Conservation (phyloP, 768 basidiomycete species). For the Hypholoma sublateritium region DNA sequence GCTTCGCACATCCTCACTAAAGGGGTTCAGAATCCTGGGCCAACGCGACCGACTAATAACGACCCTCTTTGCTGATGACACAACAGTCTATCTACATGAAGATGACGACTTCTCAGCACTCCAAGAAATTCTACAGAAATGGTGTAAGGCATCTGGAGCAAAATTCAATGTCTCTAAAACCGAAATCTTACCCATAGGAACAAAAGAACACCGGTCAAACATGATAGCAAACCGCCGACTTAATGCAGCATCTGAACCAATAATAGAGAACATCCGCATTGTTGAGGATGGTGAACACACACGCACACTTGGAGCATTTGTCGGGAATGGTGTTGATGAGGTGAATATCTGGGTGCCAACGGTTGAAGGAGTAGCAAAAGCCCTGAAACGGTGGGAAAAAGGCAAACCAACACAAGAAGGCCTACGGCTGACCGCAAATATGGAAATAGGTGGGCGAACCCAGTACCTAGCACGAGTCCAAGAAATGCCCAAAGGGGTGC, state of each 20-base stretch:
- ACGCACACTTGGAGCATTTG: conserved; percentile 29
- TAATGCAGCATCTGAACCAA: neutral
- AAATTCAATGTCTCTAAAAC: conserved; percentile 40
- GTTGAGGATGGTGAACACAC: conserved; percentile 24
- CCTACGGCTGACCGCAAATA: no score
- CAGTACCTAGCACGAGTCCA: conserved; percentile 35
- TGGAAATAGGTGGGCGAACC: no score
- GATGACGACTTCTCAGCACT: conserved; percentile 19
- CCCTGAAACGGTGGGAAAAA: conserved; percentile 22
- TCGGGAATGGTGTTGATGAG: conserved; percentile 27
- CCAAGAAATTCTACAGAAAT: conserved; percentile 8
- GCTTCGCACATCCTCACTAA: conserved; percentile 27
- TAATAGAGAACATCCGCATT: conserved; percentile 24
- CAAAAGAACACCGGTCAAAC: conserved; percentile 9
- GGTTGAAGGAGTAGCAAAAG: conserved; percentile 22
- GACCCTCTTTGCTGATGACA: conserved; percentile 41
- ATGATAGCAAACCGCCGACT: conserved; percentile 6
- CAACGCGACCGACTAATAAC: conserved; percentile 20
- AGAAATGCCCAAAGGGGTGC: conserved; percentile 31
- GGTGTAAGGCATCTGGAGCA: conserved; percentile 25
- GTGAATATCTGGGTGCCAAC: conserved; percentile 22
- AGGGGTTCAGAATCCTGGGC: conserved; percentile 23
- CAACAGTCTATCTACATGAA: no score
- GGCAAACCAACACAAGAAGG: conserved; percentile 33
- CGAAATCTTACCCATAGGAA: no score